Evolutionary conservation across 2,329 filamentous ascomycete genomes (phyloP).

Genomic region (Plectosphaerella plurivora): DNA sequence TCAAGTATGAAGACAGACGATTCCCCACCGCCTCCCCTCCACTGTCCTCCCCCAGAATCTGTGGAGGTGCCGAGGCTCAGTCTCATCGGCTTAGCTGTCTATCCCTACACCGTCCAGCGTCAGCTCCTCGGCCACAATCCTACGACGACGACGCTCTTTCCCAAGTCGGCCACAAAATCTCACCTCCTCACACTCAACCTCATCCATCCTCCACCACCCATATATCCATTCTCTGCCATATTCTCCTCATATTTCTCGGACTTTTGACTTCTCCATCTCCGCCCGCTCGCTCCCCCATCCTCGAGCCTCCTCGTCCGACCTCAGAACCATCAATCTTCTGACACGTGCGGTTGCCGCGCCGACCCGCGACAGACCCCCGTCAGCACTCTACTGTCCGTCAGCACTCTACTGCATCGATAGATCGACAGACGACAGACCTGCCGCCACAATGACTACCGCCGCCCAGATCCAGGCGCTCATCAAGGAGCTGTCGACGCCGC

Average conservation of each 20-base stretch:
- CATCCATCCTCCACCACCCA: not conserved
- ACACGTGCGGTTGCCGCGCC: not conserved
- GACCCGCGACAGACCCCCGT: not conserved
- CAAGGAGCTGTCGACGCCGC: constrained; percentile 52
- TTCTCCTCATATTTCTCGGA: not conserved
- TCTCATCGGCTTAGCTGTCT: not conserved
- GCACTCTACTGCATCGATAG: constrained; percentile 1
- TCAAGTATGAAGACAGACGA: too few species aligned
- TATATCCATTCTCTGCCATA: not conserved
- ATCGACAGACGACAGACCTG: constrained; percentile 7
- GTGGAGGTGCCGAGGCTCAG: constrained; percentile 3
- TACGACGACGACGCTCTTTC: too few species aligned
- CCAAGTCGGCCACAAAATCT: too few species aligned
- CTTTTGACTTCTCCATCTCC: not conserved
- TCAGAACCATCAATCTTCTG: not conserved
- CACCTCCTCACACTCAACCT: not conserved
- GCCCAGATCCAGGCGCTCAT: constrained; percentile 33
- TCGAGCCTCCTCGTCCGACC: not conserved
- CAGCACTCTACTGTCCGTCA: not conserved
- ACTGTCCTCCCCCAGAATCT: not conserved
- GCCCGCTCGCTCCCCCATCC: not conserved
- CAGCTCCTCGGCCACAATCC: not conserved
- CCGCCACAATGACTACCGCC: constrained; percentile 23
- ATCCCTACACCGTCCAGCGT: not conserved
- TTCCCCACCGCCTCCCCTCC: not conserved